These are phyloP conservation scores for Pseudovirgaria hyperparasitica DNA, from an alignment of 2,329 filamentous ascomycete genomes.

Conservation along the genomic window DNA sequence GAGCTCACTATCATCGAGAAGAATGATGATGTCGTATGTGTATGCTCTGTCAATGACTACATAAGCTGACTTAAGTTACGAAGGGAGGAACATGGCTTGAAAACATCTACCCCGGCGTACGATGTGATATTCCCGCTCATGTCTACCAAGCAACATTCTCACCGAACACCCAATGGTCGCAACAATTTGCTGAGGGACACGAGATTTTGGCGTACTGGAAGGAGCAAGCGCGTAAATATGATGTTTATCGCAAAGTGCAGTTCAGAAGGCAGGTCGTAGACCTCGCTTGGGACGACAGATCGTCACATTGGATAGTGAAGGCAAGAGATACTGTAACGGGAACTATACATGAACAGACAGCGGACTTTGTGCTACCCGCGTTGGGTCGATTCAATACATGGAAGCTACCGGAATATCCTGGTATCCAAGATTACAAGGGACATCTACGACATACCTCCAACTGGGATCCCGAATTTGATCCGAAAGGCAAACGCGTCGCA, in stretches of 20 bases:
- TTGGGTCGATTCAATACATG: conserved; percentile 55
- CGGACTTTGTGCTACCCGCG: conserved; percentile 50
- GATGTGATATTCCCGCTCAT: conserved; percentile 58
- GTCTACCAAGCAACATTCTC: conserved; percentile 58
- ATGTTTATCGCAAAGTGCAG: conserved; percentile 47
- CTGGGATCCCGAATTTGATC: conserved; percentile 42
- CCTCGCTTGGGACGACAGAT: conserved; percentile 41
- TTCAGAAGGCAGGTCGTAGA: conserved; percentile 43
- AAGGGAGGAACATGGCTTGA: conserved; percentile 36
- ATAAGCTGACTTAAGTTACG: neutral
- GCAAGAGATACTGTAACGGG: conserved; percentile 30
- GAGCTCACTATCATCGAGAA: conserved; percentile 56
- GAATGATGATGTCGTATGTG: conserved; percentile 51
- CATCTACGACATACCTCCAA: conserved; percentile 47
- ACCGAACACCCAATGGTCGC: conserved; percentile 56
- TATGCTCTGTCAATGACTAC: conserved; percentile 19
- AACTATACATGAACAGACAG: conserved; percentile 31
- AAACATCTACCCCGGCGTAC: conserved; percentile 47
- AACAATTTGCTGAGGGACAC: conserved; percentile 51
- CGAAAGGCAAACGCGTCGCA: conserved; percentile 44
- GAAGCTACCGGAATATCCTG: conserved; percentile 49
- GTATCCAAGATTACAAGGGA: conserved; percentile 42
- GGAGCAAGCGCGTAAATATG: conserved; percentile 46
- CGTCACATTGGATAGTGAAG: conserved; percentile 45
- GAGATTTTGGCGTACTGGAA: conserved; percentile 61